Evolutionary conservation across 495 filamentous ascomycete species (phyloP), one percentile per base, ranked within the genome.

Genomic region (Pyronema domesticum): DNA sequence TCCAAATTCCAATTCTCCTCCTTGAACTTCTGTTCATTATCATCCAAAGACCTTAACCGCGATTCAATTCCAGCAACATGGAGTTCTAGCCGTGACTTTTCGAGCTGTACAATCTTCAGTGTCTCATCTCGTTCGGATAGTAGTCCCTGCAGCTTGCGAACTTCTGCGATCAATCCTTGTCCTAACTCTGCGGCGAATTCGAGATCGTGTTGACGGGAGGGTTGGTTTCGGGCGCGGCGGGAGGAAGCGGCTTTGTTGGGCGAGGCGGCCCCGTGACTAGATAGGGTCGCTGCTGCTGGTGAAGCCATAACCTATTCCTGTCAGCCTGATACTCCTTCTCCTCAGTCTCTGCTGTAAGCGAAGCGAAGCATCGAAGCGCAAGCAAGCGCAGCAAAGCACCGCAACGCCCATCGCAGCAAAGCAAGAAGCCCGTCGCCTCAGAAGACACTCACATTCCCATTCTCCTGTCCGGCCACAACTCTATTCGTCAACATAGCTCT

Each of bases 1-100:
- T 95, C 91, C 43, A 98, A 74, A 56, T 82, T 85, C 91, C 91
- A 98, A 63, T 96, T 98, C 65, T 94, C 89, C 64, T 98, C 91
- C 67, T 95, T 96, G 68, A 89, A 94, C 14, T 85, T 79, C 66
- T 87, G 82, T 69, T 98, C 91, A 61, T 83, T 93, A 67, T 96
- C 91, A 61, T 95, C 88, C 36, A 96, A 71, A 6, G 73, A 73
- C 60, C 82, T 82, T 46, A 95, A 72, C 9, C 86, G 80, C 64
- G 89, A 80, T 53, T 80, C 74, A 55, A 93, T 78, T 0, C 77
- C 77, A 64, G 94, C 86, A 0, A 79, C 79, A 56, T 95, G 87
- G 35, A 82, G 68, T 66, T 95, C 89, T 14, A 95, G 72, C 53
- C 77, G 74, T 4, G 84, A 80, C 59, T 81, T 84, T 51, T 91